Evolutionary conservation across 2,329 filamentous ascomycete genomes (phyloP).

Genomic region (Rugonectria rugulosa): DNA sequence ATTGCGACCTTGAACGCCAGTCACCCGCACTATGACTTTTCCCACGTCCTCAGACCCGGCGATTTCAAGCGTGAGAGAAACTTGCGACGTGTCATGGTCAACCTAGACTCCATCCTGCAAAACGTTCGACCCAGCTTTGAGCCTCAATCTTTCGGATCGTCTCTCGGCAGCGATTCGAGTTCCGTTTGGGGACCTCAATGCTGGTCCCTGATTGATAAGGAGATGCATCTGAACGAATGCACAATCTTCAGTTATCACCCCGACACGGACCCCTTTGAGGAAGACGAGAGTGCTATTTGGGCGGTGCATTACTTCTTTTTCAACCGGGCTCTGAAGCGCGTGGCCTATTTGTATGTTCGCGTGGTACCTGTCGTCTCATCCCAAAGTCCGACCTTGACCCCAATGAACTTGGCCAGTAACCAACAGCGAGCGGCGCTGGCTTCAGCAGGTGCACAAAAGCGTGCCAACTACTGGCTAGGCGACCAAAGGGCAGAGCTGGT

Average conservation of each 20-base stretch:
- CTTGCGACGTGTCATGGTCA: conserved; percentile 82
- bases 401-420: conserved; percentile 41
- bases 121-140: conserved; percentile 77
- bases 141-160: conserved; percentile 51
- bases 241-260: conserved; percentile 90
- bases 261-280: conserved; percentile 88
- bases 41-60: conserved; percentile 83
- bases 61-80: conserved; percentile 90
- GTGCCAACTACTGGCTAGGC: conserved; percentile 88
- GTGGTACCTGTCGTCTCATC: conserved; percentile 80
- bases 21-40: conserved; percentile 93
- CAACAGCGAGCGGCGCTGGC: conserved; percentile 41
- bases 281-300: conserved; percentile 94
- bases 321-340: conserved; percentile 89
- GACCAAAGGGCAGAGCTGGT: conserved; percentile 63
- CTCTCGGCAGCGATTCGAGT: conserved; percentile 54
- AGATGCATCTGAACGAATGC: conserved; percentile 92
- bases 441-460: conserved; percentile 63
- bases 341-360: conserved; percentile 91
- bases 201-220: conserved; percentile 92
- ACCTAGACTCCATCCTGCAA: conserved; percentile 85
- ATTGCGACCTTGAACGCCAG: conserved; percentile 97
- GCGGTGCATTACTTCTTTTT: conserved; percentile 97
- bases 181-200: conserved; percentile 86
- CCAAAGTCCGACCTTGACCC: conserved; percentile 61